A percentile compares a stretch with the other conserved stretches of the same genome.
phyloP scores from a whole-genome alignment of 2,329 filamentous ascomycete species.

The Leptographium flavum region DNA sequence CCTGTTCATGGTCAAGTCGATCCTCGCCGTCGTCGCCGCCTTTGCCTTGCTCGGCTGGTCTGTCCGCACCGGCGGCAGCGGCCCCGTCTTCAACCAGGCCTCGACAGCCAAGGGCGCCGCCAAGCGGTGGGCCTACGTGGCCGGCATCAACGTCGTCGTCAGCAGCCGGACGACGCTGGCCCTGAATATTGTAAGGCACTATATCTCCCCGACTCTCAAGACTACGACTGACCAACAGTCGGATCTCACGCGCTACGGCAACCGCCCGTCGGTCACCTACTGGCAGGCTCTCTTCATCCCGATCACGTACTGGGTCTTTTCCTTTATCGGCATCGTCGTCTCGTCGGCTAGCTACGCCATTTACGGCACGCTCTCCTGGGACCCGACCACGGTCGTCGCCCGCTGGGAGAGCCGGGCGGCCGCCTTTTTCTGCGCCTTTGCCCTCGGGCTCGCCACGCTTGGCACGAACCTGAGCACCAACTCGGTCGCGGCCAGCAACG shows the following conservation, averaged over 20 bases:
- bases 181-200: slow-evolving; percentile 26
- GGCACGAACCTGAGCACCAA: slow-evolving; percentile 16
- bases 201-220: too few species aligned
- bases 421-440: slow-evolving; percentile 14
- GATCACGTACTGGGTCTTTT: slow-evolving; percentile 15
- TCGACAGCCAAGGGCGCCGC: background rate
- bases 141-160: slow-evolving; percentile 19
- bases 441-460: slow-evolving; percentile 11
- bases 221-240: background rate
- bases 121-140: slow-evolving; percentile 12
- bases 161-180: slow-evolving; percentile 34
- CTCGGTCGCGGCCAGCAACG: slow-evolving; percentile 23
- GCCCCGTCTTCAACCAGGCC: slow-evolving; percentile 1
- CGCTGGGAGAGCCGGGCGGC: slow-evolving; percentile 10
- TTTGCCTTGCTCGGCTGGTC: slow-evolving; percentile 54
- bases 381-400: slow-evolving; percentile 11
- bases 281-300: slow-evolving; percentile 26
- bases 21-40: slow-evolving; percentile 17
- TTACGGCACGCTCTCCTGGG: slow-evolving; percentile 19
- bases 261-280: slow-evolving; percentile 23
- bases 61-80: slow-evolving; percentile 32
- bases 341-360: slow-evolving; percentile 26
- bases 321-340: slow-evolving; percentile 24
- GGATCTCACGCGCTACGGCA: slow-evolving; percentile 25
- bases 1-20: slow-evolving; percentile 23